phyloP scores from a whole-genome alignment of 2,329 filamentous ascomycete species.

The Xylaria sp. region DNA sequence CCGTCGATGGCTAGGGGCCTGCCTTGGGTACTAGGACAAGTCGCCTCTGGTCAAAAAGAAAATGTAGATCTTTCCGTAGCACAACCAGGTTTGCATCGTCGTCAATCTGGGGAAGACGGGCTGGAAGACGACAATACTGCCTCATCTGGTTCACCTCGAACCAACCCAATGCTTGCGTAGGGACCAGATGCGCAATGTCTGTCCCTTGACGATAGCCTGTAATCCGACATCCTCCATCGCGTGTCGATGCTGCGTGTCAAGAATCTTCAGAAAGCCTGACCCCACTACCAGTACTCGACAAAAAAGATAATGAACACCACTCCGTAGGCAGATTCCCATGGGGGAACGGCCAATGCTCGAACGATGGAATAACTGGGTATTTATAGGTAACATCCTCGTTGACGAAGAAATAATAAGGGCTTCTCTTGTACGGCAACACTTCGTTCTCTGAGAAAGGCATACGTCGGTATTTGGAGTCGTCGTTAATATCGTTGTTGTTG shows the following conservation, averaged over 20 bases:
- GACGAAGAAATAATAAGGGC: constrained; percentile 5
- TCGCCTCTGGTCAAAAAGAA: not conserved
- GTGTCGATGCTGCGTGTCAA: not conserved
- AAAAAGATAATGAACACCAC: not conserved
- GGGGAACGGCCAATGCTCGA: constrained; percentile 3
- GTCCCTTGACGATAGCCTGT: not conserved
- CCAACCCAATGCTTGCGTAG: not conserved
- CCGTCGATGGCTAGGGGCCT: too few species aligned
- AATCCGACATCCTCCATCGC: constrained; percentile 1
- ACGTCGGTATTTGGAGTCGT: not conserved
- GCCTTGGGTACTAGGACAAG: not conserved
- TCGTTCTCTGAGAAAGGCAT: not conserved
- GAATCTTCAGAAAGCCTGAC: not conserved
- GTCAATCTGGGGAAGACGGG: not conserved
- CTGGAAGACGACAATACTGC: not conserved
- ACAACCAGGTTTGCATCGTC: not conserved
- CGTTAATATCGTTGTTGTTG: too few species aligned
- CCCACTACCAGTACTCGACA: not conserved
- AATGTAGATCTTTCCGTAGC: not conserved
- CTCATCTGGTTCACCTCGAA: not conserved
- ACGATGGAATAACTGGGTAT: constrained; percentile 1
- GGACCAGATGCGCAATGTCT: constrained; percentile 5
- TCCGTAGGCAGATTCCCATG: not conserved
- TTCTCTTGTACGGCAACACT: constrained; percentile 4
- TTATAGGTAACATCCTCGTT: not conserved